Evolutionary conservation across 2,329 filamentous ascomycete genomes (phyloP), one percentile per base, ranked within the genome.

Genomic region (Clonostachys rhizophaga): DNA sequence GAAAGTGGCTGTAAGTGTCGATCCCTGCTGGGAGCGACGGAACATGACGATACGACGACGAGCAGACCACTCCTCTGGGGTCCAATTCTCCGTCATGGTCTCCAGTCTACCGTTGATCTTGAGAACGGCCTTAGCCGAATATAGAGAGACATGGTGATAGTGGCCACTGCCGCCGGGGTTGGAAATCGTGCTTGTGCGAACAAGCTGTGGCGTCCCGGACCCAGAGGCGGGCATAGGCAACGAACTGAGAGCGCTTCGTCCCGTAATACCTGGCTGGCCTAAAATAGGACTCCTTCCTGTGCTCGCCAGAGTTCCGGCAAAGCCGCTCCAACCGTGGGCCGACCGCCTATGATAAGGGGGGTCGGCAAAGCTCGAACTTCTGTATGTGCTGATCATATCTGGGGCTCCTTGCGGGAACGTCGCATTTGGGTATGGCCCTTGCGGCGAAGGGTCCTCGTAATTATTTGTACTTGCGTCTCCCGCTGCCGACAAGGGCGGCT

Each of bases 21-120:
- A 91, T 30, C 90, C 91, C 34, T 76, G 77, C 66, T 97, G 92
- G 50, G 81, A 82, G 58, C 94, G 86, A 57, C 79, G 85, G 71
- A 99, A 99, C 57, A 91, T 82, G 16, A 99, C 91, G 36, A 99
- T 84, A 35, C 94, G 82, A 42, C 94, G 79, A 58, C 88, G 87
- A 46, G 83, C 83, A 36, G 85, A 79, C 69, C 83, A 84, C 65
- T 99, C 94, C 52, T 95, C 90, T 30, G 77, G 69, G 1, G 82
- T 86, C 94, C 94, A 99, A 51, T 84, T 79, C 52, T 87, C 79
- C 0, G 84, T 83, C 92, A 97, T 96, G 8, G 76, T 72, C 45
- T 91, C 84, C 43, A 99, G 77, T 58, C 96, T 89, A 17, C 91
- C 91, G 46, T 87, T 81, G 50, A 97, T 86, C 59, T 94, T 90